These are phyloP conservation scores for Leccinum sublutescens DNA, from an alignment of 768 basidiomycete species.

Conservation along the genomic window DNA sequence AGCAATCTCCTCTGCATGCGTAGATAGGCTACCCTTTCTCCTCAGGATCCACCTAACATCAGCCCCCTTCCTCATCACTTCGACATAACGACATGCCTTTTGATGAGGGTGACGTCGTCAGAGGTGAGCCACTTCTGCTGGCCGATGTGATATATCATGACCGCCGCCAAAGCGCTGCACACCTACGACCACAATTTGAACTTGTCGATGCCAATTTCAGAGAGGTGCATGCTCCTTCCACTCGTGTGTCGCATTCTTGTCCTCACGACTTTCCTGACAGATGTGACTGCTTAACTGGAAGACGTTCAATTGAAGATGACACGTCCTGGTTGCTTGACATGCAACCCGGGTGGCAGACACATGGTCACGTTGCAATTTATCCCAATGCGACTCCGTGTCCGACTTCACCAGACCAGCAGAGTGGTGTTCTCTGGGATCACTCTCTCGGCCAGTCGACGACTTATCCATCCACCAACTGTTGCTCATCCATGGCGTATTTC, in stretches of 20 bases:
- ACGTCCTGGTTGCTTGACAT: background rate
- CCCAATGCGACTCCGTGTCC: background rate
- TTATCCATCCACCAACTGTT: too few species aligned
- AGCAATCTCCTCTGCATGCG: too few species aligned
- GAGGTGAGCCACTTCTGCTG: background rate
- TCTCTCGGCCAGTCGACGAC: background rate
- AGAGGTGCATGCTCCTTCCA: background rate
- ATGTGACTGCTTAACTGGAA: background rate
- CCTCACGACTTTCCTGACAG: background rate
- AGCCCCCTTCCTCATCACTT: background rate
- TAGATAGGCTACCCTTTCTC: background rate
- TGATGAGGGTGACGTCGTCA: background rate
- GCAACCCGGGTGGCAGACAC: background rate
- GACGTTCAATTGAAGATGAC: background rate
- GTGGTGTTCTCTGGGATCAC: background rate
- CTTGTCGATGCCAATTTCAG: background rate
- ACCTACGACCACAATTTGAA: background rate
- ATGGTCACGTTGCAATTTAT: background rate
- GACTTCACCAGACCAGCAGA: background rate
- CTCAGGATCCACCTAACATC: background rate
- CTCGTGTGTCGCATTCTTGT: background rate
- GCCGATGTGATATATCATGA: background rate
- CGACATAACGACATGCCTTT: background rate
- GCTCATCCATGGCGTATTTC: background rate
- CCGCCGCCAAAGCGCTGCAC: background rate